Percentiles rank a stretch among this genome's conserved stretches.
phyloP scores from a whole-genome alignment of 768 basidiomycete genomes.

The Sporobolomyces phaffii region DNA sequence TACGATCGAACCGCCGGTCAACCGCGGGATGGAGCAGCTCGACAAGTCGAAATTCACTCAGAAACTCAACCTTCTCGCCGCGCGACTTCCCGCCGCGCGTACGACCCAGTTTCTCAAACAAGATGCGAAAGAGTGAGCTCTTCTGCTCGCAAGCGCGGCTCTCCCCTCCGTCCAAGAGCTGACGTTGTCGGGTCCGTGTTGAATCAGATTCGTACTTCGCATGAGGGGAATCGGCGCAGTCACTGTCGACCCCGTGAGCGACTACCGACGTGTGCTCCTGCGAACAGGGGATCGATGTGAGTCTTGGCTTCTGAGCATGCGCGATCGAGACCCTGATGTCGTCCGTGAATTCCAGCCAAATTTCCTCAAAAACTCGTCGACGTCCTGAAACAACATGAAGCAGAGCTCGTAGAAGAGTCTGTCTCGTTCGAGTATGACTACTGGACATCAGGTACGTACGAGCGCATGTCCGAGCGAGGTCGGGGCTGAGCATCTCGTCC shows the following conservation, averaged over 20 bases:
- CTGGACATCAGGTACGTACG: constrained; percentile 69
- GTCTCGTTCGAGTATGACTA: constrained; percentile 73
- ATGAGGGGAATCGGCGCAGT: constrained; percentile 26
- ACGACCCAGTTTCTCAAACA: constrained; percentile 31
- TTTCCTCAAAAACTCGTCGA: constrained; percentile 56
- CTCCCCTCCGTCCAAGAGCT: neutral
- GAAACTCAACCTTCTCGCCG: constrained; percentile 26
- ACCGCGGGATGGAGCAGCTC: constrained; percentile 31
- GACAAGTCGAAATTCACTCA: constrained; percentile 31
- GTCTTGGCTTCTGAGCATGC: constrained; percentile 1
- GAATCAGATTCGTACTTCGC: constrained; percentile 29
- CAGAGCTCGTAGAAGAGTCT: constrained; percentile 53
- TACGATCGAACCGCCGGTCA: constrained; percentile 23
- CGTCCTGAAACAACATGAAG: constrained; percentile 57
- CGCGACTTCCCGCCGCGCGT: constrained; percentile 21
- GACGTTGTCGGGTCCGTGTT: neutral
- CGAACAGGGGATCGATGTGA: constrained; percentile 25
- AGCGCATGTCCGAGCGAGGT: too few species aligned
- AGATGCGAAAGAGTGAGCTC: constrained; percentile 32
- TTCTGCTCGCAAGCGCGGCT: too few species aligned
- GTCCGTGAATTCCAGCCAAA: constrained; percentile 59
- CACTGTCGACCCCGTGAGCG: constrained; percentile 10
- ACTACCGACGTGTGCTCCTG: constrained; percentile 34
- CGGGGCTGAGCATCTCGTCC: too few species aligned
- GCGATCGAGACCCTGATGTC: constrained; percentile 23